Base-by-base conservation (phyloP, 352 stramenopile genomes). In the Pythium chondricola region DNA sequence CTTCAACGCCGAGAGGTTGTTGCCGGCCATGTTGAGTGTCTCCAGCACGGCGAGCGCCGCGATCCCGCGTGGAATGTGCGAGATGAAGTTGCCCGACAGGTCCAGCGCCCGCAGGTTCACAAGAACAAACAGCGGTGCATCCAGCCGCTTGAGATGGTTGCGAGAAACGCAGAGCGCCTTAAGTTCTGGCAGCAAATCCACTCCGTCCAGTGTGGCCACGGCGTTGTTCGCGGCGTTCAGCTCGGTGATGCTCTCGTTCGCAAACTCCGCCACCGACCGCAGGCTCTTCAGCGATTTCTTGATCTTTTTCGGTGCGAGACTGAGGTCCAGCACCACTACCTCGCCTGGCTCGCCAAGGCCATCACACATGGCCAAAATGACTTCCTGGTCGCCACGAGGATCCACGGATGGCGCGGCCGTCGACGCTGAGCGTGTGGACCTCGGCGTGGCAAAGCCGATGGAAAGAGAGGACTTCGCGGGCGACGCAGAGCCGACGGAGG, bases 81-180 rank as follows among this genome's bases (percentile, higher is more conserved):
- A 67, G 21, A 93, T 85, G 38, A 88, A 89, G 51, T 93, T 93
- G 22, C 82, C 82, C 1, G 75, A 86, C 9, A 93, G 31, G 45
- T 93, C 76, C 33, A 91, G 50, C 11, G 68, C 55, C 6, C 54
- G 66, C 9, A 91, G 56, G 4, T 48, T 48, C 16, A 56, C 58
- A 5, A 88, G 63, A 14, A 52, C 42, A 45, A 76, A 83, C 7
- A 91, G 48, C n/a, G 60, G 33, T 13, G 52, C 48, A 2, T 67
- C 67, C 25, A 93, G 50, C 2, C 48, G 64, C 45, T 90, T 90
- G 31, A 93, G 43, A 39, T 89, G 72, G 52, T 93, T 93, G 9
- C 80, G 67, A 1, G 82, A 66, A 26, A 88, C 45, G 8, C 52
- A 58, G 9, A 91, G 62, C 9, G 48, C 49, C 25, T 81, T 55